A percentile compares a stretch with the other conserved stretches of the same genome.
These are phyloP conservation scores for Piromyces sp. DNA, from an alignment of 192 early-diverging fungal species.

Conservation along the genomic window DNA sequence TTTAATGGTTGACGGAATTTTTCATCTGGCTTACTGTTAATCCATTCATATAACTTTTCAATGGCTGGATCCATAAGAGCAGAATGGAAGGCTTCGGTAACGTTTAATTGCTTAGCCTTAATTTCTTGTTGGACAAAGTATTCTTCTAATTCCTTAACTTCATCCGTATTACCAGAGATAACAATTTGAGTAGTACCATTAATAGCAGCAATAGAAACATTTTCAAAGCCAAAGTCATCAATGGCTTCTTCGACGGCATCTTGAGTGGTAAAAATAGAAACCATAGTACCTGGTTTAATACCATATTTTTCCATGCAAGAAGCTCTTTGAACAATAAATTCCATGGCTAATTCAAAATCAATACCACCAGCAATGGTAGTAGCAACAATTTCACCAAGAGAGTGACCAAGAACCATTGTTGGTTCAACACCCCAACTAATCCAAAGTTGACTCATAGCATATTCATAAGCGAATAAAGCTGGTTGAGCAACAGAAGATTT, in stretches of 20 bases:
- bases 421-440: conserved; percentile 8
- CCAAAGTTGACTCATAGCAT: conserved; percentile 10
- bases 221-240: neutral
- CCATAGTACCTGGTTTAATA: conserved; percentile 10
- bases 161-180: conserved; percentile 5
- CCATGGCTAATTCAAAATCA: conserved; percentile 4
- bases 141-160: conserved; percentile 8
- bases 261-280: conserved; percentile 3
- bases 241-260: neutral
- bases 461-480: neutral
- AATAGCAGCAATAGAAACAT: conserved; percentile 7
- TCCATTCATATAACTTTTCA: neutral
- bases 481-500: neutral
- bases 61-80: conserved; percentile 6
- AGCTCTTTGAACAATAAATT: conserved; percentile 12
- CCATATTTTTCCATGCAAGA: conserved; percentile 4
- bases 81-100: conserved; percentile 13
- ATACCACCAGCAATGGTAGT: conserved; percentile 10
- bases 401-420: conserved; percentile 9
- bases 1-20: neutral
- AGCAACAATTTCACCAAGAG: conserved; percentile 13
- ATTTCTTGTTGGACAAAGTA: conserved; percentile 5
- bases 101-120: conserved; percentile 9
- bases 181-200: conserved; percentile 14
- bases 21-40: neutral